A percentile compares a stretch with the other conserved stretches of the same genome.
Conservation (phyloP, 768 basidiomycete genomes). For the Tricholoma sp. region DNA sequence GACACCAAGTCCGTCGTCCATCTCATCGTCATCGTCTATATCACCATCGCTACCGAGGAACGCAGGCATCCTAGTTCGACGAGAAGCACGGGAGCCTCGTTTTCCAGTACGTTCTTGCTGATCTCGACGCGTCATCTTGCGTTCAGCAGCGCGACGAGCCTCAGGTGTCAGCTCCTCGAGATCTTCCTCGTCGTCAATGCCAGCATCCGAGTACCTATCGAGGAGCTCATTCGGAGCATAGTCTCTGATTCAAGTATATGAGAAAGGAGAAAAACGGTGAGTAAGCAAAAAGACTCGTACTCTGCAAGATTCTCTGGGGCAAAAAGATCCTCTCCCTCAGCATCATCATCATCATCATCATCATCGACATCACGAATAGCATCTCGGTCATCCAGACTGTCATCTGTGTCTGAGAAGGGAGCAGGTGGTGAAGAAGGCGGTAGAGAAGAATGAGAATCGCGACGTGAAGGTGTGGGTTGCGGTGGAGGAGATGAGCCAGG, state of each 20-base stretch:
- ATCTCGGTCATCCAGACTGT: constrained; percentile 68
- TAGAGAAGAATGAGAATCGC: constrained; percentile 66
- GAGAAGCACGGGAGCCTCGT: constrained; percentile 68
- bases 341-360: constrained; percentile 56
- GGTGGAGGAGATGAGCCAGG: constrained; percentile 45
- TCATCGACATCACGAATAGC: constrained; percentile 62
- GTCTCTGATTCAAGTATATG: constrained; percentile 45
- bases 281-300: constrained; percentile 35
- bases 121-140: constrained; percentile 86
- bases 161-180: constrained; percentile 61
- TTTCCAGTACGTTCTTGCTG: constrained; percentile 62
- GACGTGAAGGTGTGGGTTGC: constrained; percentile 34
- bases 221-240: constrained; percentile 80
- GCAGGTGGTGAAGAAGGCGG: constrained; percentile 83
- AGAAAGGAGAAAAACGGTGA: constrained; percentile 7
- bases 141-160: constrained; percentile 78
- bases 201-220: constrained; percentile 85
- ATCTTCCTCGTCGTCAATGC: constrained; percentile 78
- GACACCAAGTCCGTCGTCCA: constrained; percentile 61
- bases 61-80: constrained; percentile 77
- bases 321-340: constrained; percentile 93
- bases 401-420: constrained; percentile 85
- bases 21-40: constrained; percentile 68
- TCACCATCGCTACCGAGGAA: constrained; percentile 86
- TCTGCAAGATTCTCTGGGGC: constrained; percentile 62